Base-by-base conservation (phyloP, 768 basidiomycete genomes). In the Mycena belliarum region DNA sequence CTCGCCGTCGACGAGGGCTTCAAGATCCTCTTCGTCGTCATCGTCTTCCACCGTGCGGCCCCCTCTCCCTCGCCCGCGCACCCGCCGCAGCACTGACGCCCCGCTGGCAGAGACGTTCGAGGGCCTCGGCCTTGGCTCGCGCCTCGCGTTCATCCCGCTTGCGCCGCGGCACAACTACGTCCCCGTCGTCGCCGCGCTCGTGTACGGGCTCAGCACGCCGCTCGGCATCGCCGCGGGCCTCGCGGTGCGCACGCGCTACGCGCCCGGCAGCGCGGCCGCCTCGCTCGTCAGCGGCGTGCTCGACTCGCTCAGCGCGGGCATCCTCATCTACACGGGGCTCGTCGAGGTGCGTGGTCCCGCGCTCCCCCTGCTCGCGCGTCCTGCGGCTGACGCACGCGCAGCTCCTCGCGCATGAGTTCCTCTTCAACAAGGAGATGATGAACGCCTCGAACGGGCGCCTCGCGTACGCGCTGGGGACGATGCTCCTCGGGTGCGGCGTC, bases 401-500 rank as follows among this genome's bases (percentile, higher is more conserved):
- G 88, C 81, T 97, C 1, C 81, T 99, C 35, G 96, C 93, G 1
- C 95, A 98, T 69, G 96, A 98, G 68, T 98, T 99, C 74, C 69
- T 98, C 33, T 94, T 96, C 75, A 94, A 85, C 76, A 84, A 87
- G 58, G 83, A 92, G 56, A 92, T 96, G 89, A 84, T 88, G 71
- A 78, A 82, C 25, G 82, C 82, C 7, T 85, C 86, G 12, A 84
- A 82, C 52, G 66, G 70, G 25, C 85, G 84, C 67, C 72, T 96
- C 16, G 72, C 77, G 0, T 96, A 91, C 62, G 86, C 92, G 8
- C 61, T 93, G 59, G 71, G 73, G 26, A 89, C 85, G 66, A 93
- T 97, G 87, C 61, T 88, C 20, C 59, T 87, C 10, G 95, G 95
- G 14, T 88, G 87, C 28, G 93, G 79, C 2, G 53, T 98, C 15